Base-by-base conservation (phyloP, 768 basidiomycete genomes). In the Mycena indigotica region DNA sequence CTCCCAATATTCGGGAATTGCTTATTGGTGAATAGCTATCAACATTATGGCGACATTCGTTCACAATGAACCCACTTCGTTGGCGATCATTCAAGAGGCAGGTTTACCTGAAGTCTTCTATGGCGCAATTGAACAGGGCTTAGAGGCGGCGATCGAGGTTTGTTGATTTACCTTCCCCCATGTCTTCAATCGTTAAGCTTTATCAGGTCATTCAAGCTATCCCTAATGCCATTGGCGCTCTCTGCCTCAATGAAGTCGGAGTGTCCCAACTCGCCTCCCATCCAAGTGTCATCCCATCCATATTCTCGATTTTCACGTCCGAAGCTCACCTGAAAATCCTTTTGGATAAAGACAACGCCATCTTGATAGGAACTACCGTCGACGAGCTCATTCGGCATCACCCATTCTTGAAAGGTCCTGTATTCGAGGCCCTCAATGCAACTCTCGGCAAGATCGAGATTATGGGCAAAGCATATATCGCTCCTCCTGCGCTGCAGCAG, bases 301-400 rank as follows among this genome's bases (percentile, higher is more conserved):
- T 98, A 49, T 89, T 98, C 69, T 80, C 84, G 8, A 86, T 94
- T 61, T 95, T 96, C 73, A 90, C 89, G 5, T 93, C 89, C 15
- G 88, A 93, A 61, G 81, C 82, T 38, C 89, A 94, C 70, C 77
- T 93, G 59, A 90, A 92, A 63, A 80, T 92, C 25, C 78, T 97
- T 17, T 84, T 89, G 48, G 97, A 98, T 66, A 93, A 95, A 69
- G 97, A 98, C 70, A 94, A 95, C 65, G 89, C 93, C 3, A 87
- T 90, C 21, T 75, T 93, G 52, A 85, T 98, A 54, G 97, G 97
- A 4, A 88, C 88, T 3, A 85, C 91, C 23, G 83, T 98, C 23
- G 97, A 99, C 65, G 97, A 99, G 68, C 87, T 99, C 56, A 88
- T 96, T 57, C 86, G 97, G 4, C 97, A 99, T 67, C 97, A 99